Percentiles rank a stretch among this genome's conserved stretches.
phyloP scores from a whole-genome alignment of 2,329 filamentous ascomycete genomes.

The Elsinoe necatrix region DNA sequence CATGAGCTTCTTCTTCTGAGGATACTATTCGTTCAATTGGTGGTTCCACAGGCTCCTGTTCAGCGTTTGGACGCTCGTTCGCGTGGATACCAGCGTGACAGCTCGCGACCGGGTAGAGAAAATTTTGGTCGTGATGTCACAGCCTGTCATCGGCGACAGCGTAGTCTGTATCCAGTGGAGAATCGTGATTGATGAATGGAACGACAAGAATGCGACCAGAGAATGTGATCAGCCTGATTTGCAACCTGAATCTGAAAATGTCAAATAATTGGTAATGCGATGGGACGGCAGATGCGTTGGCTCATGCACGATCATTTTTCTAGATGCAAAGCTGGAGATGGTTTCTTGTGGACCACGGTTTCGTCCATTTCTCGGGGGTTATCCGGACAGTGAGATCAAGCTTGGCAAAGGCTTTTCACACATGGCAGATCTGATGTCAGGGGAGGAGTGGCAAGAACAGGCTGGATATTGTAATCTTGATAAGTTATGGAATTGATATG shows the following conservation, averaged over 20 bases:
- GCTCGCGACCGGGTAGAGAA: background rate
- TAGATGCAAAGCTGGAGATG: constrained; percentile 7
- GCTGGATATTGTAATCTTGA: background rate
- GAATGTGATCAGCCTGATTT: constrained; percentile 4
- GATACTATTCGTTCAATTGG: background rate
- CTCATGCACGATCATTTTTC: background rate
- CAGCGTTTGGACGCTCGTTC: background rate
- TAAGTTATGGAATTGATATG: background rate
- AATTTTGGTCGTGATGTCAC: constrained; percentile 13
- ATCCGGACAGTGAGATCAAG: background rate
- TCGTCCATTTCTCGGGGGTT: background rate
- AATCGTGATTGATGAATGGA: background rate
- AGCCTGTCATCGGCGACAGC: constrained; percentile 1
- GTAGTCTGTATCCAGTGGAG: background rate
- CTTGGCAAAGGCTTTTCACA: constrained; percentile 2
- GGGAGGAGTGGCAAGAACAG: background rate
- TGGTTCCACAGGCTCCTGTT: background rate
- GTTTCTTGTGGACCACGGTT: background rate
- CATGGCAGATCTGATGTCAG: background rate
- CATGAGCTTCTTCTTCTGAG: background rate
- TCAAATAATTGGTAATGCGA: constrained; percentile 1
- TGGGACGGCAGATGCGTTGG: background rate
- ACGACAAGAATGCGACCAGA: background rate
- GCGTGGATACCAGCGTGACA: background rate
- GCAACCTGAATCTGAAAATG: background rate